A percentile compares a stretch with the other conserved stretches of the same genome.
These are phyloP conservation scores for Haplographium delicatum DNA, from an alignment of 495 filamentous ascomycete species.

Conservation along the genomic window DNA sequence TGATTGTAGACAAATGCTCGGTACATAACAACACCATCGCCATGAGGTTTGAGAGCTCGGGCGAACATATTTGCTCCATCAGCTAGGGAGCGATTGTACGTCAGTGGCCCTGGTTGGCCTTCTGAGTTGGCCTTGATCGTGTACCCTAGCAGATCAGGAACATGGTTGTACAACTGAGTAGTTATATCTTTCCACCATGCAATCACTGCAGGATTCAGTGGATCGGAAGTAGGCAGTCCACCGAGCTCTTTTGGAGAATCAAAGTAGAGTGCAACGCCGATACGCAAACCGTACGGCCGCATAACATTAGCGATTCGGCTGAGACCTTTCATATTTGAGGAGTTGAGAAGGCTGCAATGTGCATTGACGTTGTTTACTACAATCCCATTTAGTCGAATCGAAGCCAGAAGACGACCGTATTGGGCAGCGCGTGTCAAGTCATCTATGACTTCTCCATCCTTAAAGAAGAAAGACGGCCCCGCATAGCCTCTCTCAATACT, in stretches of 20 bases:
- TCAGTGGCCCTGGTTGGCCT: constrained; percentile 63
- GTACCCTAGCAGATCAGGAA: constrained; percentile 66
- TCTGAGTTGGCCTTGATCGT: constrained; percentile 70
- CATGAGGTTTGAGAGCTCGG: constrained; percentile 50
- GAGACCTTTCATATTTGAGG: constrained; percentile 54
- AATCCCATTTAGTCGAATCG: constrained; percentile 59
- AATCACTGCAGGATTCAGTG: constrained; percentile 53
- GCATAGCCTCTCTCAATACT: constrained; percentile 65
- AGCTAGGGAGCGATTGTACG: constrained; percentile 64
- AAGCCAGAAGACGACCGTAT: constrained; percentile 64
- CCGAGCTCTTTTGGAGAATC: constrained; percentile 55
- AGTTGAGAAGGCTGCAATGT: constrained; percentile 49
- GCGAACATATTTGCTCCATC: constrained; percentile 70
- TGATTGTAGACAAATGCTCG: constrained; percentile 74
- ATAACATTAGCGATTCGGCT: constrained; percentile 57
- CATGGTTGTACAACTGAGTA: constrained; percentile 48
- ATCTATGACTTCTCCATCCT: constrained; percentile 44
- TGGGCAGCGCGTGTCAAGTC: constrained; percentile 54
- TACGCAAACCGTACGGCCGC: constrained; percentile 60
- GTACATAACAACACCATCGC: constrained; percentile 68
- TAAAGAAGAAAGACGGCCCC: constrained; percentile 67
- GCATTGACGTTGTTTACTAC: constrained; percentile 74
- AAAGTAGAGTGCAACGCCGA: constrained; percentile 65
- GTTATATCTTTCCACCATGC: constrained; percentile 58
- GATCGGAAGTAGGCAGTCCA: constrained; percentile 57